Evolutionary conservation across 2,329 filamentous ascomycete genomes (phyloP).

Genomic region (Pezicula rhizophila): DNA sequence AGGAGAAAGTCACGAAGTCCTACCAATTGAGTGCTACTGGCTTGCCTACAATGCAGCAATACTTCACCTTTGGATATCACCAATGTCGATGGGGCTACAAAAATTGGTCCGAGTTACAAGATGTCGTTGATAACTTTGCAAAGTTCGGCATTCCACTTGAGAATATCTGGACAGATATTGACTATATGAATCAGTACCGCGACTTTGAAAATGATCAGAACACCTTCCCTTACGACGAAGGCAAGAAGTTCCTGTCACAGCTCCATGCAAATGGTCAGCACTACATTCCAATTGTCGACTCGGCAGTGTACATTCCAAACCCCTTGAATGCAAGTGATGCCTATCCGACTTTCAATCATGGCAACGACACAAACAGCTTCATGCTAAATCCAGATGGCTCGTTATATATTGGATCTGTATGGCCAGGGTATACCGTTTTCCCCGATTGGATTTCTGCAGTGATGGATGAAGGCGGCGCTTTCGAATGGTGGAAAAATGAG

Average conservation of each 20-base stretch:
- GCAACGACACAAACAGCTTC: constrained; percentile 46
- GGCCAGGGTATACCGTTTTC: constrained; percentile 65
- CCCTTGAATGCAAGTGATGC: constrained; percentile 61
- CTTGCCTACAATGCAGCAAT: constrained; percentile 71
- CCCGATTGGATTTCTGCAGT: constrained; percentile 64
- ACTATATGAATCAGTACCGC: constrained; percentile 59
- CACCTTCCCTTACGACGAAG: constrained; percentile 50
- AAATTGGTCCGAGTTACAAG: constrained; percentile 63
- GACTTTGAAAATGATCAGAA: constrained; percentile 57
- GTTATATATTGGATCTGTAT: constrained; percentile 57
- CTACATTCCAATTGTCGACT: constrained; percentile 63
- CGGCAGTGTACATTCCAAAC: constrained; percentile 64
- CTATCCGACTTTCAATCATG: constrained; percentile 56
- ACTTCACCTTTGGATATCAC: constrained; percentile 76
- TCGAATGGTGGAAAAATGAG: constrained; percentile 63
- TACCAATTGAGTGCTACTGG: constrained; percentile 65
- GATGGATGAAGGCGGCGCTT: constrained; percentile 55
- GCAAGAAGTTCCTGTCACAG: constrained; percentile 52
- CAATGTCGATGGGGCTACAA: constrained; percentile 80
- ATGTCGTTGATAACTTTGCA: constrained; percentile 62
- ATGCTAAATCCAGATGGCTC: constrained; percentile 54
- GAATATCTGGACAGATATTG: constrained; percentile 69
- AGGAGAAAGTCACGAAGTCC: constrained; percentile 60
- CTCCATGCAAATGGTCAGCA: constrained; percentile 61
- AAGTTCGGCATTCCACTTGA: constrained; percentile 62